Percentiles rank a stretch among this genome's conserved stretches.
These are phyloP conservation scores for Rhododendron ferrugineum DNA, from an alignment of 148 eudicot genomes.

Conservation along the genomic window DNA sequence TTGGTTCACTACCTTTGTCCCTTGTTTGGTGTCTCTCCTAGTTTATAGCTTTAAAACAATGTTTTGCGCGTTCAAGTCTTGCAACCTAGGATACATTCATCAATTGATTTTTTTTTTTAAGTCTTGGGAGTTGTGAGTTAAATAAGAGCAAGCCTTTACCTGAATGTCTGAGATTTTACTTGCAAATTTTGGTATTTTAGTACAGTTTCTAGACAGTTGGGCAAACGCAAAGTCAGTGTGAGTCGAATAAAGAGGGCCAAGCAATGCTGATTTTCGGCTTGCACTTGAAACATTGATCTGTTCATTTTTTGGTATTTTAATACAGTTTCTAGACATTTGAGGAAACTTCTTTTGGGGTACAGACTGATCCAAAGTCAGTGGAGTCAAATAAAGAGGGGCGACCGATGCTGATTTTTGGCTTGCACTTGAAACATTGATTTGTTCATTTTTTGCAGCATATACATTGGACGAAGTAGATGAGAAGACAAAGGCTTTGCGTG, in stretches of 20 bases:
- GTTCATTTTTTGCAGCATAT: constrained; percentile 49
- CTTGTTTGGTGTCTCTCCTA: neutral
- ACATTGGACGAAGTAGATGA: constrained; percentile 68
- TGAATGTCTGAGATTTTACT: neutral
- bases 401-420: neutral
- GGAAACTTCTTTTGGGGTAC: neutral
- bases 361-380: neutral
- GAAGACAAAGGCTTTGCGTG: constrained; percentile 62
- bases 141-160: neutral
- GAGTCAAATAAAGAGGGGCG: neutral
- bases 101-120: neutral
- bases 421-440: neutral
- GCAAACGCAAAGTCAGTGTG: neutral
- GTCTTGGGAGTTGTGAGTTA: neutral
- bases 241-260: neutral
- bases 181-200: neutral
- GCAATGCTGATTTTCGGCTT: neutral
- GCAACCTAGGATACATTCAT: neutral
- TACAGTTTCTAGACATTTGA: neutral
- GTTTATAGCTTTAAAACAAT: neutral
- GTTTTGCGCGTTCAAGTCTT: neutral
- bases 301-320: constrained; percentile 7
- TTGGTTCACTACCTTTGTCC: neutral
- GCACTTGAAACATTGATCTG: neutral
- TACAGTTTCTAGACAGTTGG: neutral